Percentiles rank a stretch among this genome's conserved stretches.
These are phyloP conservation scores for Claviceps monticola DNA, from an alignment of 2,329 filamentous ascomycete genomes.

Conservation along the genomic window DNA sequence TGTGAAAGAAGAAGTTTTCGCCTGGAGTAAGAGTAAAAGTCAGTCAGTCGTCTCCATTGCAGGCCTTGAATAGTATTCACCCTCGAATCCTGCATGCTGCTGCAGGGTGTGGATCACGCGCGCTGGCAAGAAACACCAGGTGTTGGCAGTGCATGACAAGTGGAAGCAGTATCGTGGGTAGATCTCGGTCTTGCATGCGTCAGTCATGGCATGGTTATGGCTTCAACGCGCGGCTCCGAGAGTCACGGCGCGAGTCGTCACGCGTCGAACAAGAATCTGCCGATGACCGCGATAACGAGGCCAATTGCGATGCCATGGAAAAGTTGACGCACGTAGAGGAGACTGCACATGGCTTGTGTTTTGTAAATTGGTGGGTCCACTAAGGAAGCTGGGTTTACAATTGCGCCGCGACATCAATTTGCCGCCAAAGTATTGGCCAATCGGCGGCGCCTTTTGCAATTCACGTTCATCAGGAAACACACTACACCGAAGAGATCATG, in stretches of 20 bases:
- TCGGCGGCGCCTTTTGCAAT: no score
- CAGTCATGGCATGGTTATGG: constrained; percentile 36
- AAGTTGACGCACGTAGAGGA: background rate
- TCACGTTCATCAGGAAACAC: no score
- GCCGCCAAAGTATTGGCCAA: no score
- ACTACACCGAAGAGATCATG: no score
- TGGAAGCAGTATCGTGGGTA: constrained; percentile 53
- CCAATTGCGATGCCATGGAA: background rate
- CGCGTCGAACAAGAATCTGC: background rate
- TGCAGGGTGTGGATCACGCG: constrained; percentile 35
- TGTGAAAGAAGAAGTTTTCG: constrained; percentile 49
- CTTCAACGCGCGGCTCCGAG: background rate
- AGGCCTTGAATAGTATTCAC: constrained; percentile 20
- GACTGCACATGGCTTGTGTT: background rate
- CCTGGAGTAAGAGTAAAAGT: constrained; percentile 13
- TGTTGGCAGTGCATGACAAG: constrained; percentile 45
- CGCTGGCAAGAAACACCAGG: constrained; percentile 43
- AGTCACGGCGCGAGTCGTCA: background rate
- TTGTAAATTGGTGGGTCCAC: background rate
- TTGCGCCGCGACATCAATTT: no score
- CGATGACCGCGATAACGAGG: background rate
- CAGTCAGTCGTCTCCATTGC: background rate
- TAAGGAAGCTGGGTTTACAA: background rate
- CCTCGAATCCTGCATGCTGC: constrained; percentile 36
- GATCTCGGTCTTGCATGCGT: constrained; percentile 20